Conservation (phyloP, 73 alveolate genomes). For the Paramecium sexaurelia region DNA sequence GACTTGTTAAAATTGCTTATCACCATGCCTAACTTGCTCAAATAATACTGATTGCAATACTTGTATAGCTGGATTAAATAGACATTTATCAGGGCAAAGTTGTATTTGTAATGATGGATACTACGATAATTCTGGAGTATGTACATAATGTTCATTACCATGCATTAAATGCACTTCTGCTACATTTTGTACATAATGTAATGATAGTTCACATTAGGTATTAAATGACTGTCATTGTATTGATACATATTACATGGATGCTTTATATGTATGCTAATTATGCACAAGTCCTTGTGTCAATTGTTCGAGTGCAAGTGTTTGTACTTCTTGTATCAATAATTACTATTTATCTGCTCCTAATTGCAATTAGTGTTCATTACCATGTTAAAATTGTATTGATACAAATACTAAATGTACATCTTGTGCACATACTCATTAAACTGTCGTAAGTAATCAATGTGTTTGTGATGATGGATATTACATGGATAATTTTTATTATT, state of each 20-base stretch:
- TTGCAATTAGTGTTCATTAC: not conserved
- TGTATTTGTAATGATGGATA: slow-evolving; percentile 33
- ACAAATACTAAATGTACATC: not conserved
- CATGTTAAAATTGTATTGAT: not conserved
- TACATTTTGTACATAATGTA: not conserved
- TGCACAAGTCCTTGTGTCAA: not conserved
- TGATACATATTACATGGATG: not conserved
- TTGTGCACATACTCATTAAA: not conserved
- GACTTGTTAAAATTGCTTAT: not conserved
- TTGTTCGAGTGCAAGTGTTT: not conserved
- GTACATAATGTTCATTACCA: not conserved
- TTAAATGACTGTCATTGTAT: not conserved
- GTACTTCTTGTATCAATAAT: not conserved
- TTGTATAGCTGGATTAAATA: not conserved
- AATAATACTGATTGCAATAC: not conserved
- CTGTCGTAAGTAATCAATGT: not conserved
- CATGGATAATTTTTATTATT: slow-evolving; percentile 2
- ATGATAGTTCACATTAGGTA: not conserved
- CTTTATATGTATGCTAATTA: not conserved
- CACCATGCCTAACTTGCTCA: not conserved
- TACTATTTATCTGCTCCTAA: not conserved
- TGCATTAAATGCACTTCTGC: not conserved
- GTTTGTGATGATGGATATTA: not conserved
- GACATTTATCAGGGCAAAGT: not conserved
- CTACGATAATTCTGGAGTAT: not conserved